Conservation (phyloP, 441 rosid species). For the Gossypium laxum region DNA sequence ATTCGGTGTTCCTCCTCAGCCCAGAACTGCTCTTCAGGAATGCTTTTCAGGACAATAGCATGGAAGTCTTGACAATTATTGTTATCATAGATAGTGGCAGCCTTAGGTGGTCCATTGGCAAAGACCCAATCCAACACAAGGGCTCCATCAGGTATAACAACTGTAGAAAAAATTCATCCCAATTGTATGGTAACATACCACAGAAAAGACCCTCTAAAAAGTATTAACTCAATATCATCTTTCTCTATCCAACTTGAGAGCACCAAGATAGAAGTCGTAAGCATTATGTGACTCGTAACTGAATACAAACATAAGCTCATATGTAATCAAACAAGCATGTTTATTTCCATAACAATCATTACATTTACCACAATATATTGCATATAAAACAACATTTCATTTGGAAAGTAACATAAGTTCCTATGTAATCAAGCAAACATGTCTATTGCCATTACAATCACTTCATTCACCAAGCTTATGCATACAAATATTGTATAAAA, state of each 20-base stretch:
- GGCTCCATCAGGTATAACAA: constrained; percentile 53
- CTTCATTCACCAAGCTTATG: background rate
- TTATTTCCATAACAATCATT: no score
- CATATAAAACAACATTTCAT: no score
- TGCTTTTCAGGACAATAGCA: constrained; percentile 46
- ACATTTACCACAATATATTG: no score
- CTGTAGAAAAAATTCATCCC: constrained; percentile 35
- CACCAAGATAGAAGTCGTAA: no score
- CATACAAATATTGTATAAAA: background rate
- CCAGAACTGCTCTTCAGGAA: constrained; percentile 56
- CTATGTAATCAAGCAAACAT: no score
- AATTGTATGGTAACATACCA: constrained; percentile 4
- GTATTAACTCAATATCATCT: background rate
- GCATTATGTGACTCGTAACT: no score
- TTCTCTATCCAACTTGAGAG: no score
- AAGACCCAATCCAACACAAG: constrained; percentile 82
- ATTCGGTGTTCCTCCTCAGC: constrained; percentile 58
- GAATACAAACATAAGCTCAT: no score
- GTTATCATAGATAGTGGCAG: constrained; percentile 66
- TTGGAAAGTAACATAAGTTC: no score
- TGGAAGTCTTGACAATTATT: constrained; percentile 67
- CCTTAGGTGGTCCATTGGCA: constrained; percentile 78
- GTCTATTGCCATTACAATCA: no score
- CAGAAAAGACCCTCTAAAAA: background rate
- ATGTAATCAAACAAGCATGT: no score